Base-by-base conservation (phyloP, 2,329 filamentous ascomycete genomes). In the Alternaria tenuissima region DNA sequence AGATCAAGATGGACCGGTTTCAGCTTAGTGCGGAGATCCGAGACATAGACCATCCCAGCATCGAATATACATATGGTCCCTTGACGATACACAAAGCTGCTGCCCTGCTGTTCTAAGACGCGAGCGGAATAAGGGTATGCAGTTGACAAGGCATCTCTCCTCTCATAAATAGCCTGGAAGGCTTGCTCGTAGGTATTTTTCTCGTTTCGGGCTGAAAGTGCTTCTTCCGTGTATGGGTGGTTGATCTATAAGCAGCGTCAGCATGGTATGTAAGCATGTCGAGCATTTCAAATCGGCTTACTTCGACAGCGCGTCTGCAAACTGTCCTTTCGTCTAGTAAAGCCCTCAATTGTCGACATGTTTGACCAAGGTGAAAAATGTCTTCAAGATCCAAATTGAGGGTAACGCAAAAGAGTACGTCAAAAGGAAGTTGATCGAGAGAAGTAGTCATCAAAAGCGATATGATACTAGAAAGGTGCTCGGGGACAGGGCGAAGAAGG, bases 21-120 rank as follows among this genome's bases (percentile, higher is more conserved):
- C 0, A 48, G 59, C 5, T 59, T 53, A 11, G 61, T 54, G 57
- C 87, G 85, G 18, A 91, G 77, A 61, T 90, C 81, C 48, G 90
- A 80, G 26, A 92, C 75, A 3, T 86, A 85, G 26, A 93, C 81
- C 38, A 76, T 79, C 47, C 79, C 77, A 52, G 83, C 81, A 41
- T 82, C 72, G 11, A 86, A 83, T 70, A 92, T 90, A 67, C 89
- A 91, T 16, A 93, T 78, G 11, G 86, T 81, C 6, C 90, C 89
- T 58, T 87, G 83, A 18, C 81, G 80, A 72, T 90, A 92, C 2
- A 88, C 74, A 75, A 89, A 92, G 4, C 82, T 81, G 24, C 87
- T 84, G 4, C 85, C 88, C 53, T 86, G 9, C 9, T 30, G 80
- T 4, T 85, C 89, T 32, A 92, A 71, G 0, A 88, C 79, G 3